Conservation (phyloP, 108 stramenopile genomes). For the Cyclotella kingstonii region DNA sequence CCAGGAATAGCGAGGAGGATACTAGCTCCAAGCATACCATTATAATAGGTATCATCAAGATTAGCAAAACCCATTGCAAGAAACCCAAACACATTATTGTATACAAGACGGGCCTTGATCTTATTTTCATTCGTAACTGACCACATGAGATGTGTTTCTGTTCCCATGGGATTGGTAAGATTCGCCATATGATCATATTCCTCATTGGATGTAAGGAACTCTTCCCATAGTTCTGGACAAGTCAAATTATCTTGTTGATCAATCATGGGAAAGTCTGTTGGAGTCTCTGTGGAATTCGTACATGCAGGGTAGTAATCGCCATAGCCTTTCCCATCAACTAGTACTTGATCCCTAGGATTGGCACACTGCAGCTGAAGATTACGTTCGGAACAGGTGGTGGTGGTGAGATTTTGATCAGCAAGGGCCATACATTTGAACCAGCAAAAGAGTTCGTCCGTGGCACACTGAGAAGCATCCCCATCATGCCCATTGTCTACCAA, state of each 20-base stretch:
- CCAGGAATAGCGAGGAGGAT: constrained; percentile 54
- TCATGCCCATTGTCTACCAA: constrained; percentile 2
- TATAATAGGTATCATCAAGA: constrained; percentile 11
- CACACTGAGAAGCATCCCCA: constrained; percentile 37
- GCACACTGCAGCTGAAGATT: constrained; percentile 58
- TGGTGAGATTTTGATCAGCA: constrained; percentile 39
- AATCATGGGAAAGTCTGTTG: constrained; percentile 23
- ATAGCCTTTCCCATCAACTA: constrained; percentile 28
- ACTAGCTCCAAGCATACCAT: constrained; percentile 55
- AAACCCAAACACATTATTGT: constrained; percentile 58
- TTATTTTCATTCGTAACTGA: constrained; percentile 38
- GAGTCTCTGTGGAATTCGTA: constrained; percentile 31
- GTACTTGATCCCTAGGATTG: constrained; percentile 54
- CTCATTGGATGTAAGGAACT: constrained; percentile 9
- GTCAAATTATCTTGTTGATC: constrained; percentile 22
- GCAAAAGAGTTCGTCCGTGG: constrained; percentile 60
- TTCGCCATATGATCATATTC: constrained; percentile 16
- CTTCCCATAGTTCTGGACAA: constrained; percentile 37
- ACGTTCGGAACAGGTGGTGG: constrained; percentile 45
- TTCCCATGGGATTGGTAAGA: constrained; percentile 25
- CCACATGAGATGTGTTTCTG: constrained; percentile 39
- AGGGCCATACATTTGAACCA: constrained; percentile 80
- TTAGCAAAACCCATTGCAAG: constrained; percentile 51
- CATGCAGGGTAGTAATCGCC: constrained; percentile 42
- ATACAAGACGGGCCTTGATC: constrained; percentile 46